phyloP scores from a whole-genome alignment of 106 monocot genomes.

The Acanthochlamys bracteata region DNA sequence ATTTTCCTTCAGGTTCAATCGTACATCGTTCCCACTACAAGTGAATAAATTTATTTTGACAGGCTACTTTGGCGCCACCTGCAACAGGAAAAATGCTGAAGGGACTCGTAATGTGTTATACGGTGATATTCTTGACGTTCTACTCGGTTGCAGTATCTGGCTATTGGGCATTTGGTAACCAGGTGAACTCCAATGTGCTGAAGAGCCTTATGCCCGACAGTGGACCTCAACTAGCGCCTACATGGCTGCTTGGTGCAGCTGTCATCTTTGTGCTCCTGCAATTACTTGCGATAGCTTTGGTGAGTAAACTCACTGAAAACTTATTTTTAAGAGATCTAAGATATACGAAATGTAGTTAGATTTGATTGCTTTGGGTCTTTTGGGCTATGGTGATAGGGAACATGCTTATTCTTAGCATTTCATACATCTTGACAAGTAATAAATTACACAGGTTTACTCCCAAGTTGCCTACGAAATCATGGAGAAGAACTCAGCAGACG shows the following conservation, averaged over 20 bases:
- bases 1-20: neutral
- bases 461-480: conserved; percentile 87
- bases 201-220: conserved; percentile 56
- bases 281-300: conserved; percentile 59
- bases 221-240: conserved; percentile 59
- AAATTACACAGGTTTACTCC: conserved; percentile 54
- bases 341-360: no score
- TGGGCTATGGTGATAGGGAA: no score
- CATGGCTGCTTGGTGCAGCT: conserved; percentile 61
- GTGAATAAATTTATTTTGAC: neutral
- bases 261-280: conserved; percentile 70
- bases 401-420: no score
- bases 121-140: conserved; percentile 49
- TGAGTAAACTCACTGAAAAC: no score
- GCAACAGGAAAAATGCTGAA: conserved; percentile 75
- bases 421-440: neutral
- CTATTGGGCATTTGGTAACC: conserved; percentile 69
- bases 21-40: no score
- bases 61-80: conserved; percentile 85
- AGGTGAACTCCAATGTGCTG: conserved; percentile 47
- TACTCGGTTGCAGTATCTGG: conserved; percentile 50
- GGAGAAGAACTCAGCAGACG: conserved; percentile 74
- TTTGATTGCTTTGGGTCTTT: no score
- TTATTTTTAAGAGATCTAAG: no score
- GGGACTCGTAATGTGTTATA: conserved; percentile 62